Conservation (phyloP, 768 basidiomycete genomes). For the Mycena rebaudengoi region DNA sequence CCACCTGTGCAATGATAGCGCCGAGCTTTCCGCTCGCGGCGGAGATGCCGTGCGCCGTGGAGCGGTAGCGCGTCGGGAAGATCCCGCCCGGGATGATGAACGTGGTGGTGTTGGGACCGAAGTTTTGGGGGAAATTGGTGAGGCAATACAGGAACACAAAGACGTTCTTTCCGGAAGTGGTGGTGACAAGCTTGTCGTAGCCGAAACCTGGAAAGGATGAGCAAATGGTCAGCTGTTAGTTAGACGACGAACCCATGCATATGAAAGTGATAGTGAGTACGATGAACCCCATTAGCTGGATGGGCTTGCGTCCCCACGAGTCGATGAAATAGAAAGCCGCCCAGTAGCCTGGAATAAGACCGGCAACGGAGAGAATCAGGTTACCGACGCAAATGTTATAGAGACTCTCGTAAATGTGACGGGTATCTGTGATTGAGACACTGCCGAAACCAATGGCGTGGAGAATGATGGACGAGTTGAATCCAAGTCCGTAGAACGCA, state of each 20-base stretch:
- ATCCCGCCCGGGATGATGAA: slow-evolving; percentile 84
- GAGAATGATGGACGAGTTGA: slow-evolving; percentile 83
- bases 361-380: slow-evolving; percentile 76
- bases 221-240: too few species aligned
- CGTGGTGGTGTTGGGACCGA: slow-evolving; percentile 83
- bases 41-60: slow-evolving; percentile 84
- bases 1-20: slow-evolving; percentile 82
- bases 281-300: slow-evolving; percentile 81
- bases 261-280: slow-evolving; percentile 72
- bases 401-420: slow-evolving; percentile 62
- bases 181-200: slow-evolving; percentile 63
- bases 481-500: slow-evolving; percentile 87
- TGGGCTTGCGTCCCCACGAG: slow-evolving; percentile 80
- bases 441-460: slow-evolving; percentile 76
- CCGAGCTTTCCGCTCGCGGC: slow-evolving; percentile 87
- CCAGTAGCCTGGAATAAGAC: slow-evolving; percentile 87
- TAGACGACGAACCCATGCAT: slow-evolving; percentile 72
- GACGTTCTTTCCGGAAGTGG: slow-evolving; percentile 50
- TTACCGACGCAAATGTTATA: slow-evolving; percentile 77
- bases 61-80: slow-evolving; percentile 90
- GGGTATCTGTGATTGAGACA: slow-evolving; percentile 40
- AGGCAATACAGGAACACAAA: slow-evolving; percentile 88
- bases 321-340: slow-evolving; percentile 71
- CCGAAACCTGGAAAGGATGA: slow-evolving; percentile 58
- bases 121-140: slow-evolving; percentile 90